A percentile compares a stretch with the other conserved stretches of the same genome.
Conservation (phyloP, 1,139 yeast species). For the Spathaspora sp. region DNA sequence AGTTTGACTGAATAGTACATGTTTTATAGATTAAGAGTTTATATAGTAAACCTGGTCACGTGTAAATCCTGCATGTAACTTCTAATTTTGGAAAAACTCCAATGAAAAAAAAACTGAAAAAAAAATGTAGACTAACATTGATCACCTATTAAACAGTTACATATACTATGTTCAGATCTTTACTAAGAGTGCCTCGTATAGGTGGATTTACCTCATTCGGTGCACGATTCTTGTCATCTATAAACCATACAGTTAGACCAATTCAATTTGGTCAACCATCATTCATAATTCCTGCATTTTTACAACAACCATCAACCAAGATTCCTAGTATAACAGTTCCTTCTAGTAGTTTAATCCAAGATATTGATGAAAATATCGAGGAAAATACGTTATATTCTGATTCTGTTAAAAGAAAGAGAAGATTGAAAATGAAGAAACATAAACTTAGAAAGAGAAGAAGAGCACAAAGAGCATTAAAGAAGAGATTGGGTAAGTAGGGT, state of each 20-base stretch:
- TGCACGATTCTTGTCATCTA: background rate
- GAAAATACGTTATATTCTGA: slow-evolving; percentile 42
- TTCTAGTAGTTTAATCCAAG: background rate
- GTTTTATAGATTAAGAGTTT: slow-evolving; percentile 1
- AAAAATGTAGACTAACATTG: background rate
- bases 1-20: background rate
- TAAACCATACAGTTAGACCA: background rate
- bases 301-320: background rate
- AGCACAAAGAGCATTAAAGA: slow-evolving; percentile 57
- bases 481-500: slow-evolving; percentile 49
- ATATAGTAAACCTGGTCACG: background rate
- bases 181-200: slow-evolving; percentile 7
- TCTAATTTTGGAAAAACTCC: background rate
- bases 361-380: slow-evolving; percentile 6
- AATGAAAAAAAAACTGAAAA: background rate
- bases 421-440: slow-evolving; percentile 73
- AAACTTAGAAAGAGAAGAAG: slow-evolving; percentile 73
- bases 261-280: slow-evolving; percentile 1
- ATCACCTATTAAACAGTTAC: background rate
- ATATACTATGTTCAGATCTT: slow-evolving; percentile 7
- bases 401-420: slow-evolving; percentile 66
- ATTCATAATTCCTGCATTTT: background rate
- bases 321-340: background rate
- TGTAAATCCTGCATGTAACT: slow-evolving; percentile 2
- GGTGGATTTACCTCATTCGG: slow-evolving; percentile 3